Evolutionary conservation across 2,329 filamentous ascomycete genomes (phyloP).

Genomic region (Blumeria hordei): DNA sequence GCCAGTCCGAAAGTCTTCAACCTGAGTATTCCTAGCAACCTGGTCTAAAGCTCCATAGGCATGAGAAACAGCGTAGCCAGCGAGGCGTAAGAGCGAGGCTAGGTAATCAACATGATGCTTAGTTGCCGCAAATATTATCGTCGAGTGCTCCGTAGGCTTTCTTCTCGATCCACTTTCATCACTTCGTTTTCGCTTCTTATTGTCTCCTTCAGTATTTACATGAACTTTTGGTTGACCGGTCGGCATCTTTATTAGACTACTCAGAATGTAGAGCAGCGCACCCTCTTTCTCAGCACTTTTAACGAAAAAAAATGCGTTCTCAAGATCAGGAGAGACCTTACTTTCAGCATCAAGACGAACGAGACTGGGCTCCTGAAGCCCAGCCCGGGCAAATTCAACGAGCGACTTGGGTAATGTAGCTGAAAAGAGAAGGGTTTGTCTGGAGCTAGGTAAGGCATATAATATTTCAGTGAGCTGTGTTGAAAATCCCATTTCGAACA

Average conservation of each 20-base stretch:
- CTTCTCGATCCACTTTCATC: slow-evolving; percentile 30
- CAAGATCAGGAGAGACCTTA: slow-evolving; percentile 87
- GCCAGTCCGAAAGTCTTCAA: slow-evolving; percentile 69
- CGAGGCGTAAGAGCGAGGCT: slow-evolving; percentile 48
- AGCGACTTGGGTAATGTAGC: slow-evolving; percentile 83
- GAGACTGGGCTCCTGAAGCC: slow-evolving; percentile 73
- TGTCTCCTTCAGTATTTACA: slow-evolving; percentile 14
- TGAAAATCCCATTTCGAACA: slow-evolving; percentile 98
- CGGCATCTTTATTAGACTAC: slow-evolving; percentile 84
- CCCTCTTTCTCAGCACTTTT: slow-evolving; percentile 90
- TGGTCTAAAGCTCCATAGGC: slow-evolving; percentile 91
- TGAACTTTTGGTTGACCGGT: slow-evolving; percentile 32
- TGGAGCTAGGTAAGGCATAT: slow-evolving; percentile 55
- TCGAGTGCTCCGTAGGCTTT: slow-evolving; percentile 70
- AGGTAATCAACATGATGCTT: slow-evolving; percentile 97
- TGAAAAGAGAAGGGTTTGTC: slow-evolving; percentile 86
- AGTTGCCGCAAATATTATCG: slow-evolving; percentile 81
- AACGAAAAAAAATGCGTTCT: slow-evolving; percentile 82
- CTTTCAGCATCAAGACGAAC: slow-evolving; percentile 82
- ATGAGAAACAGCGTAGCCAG: slow-evolving; percentile 77
- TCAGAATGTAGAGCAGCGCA: slow-evolving; percentile 64
- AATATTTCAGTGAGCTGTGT: slow-evolving; percentile 84
- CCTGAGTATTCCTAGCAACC: slow-evolving; percentile 73
- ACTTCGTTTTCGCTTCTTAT: slow-evolving; percentile 51
- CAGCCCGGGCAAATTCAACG: slow-evolving; percentile 86